Conservation (phyloP, 1,284 basidiomycete species). For the Ustilago vetiveriae region DNA sequence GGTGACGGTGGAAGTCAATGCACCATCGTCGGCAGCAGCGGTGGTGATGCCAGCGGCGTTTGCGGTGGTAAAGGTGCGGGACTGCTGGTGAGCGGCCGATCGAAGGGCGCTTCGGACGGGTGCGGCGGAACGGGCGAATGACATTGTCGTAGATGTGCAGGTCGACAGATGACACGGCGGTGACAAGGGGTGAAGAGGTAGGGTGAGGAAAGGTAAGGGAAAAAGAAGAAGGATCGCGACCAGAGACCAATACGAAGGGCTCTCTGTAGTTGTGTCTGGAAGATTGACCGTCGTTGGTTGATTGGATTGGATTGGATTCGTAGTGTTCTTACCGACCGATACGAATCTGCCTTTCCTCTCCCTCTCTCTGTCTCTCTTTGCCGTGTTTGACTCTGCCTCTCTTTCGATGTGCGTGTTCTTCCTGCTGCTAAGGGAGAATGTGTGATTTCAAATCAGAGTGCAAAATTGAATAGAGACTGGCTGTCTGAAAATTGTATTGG, state of each 20-base stretch:
- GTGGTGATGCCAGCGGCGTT: conserved; percentile 51
- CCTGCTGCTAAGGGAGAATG: not conserved
- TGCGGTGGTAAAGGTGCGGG: conserved; percentile 51
- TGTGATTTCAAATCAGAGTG: conserved; percentile 19
- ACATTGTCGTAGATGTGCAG: conserved; percentile 23
- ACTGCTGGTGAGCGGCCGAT: conserved; percentile 26
- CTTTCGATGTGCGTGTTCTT: too few species aligned
- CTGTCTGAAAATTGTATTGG: conserved; percentile 1
- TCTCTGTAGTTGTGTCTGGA: too few species aligned
- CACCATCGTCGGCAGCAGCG: conserved; percentile 56
- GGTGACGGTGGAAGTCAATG: conserved; percentile 59
- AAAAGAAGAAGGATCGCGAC: conserved; percentile 23
- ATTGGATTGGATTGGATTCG: too few species aligned
- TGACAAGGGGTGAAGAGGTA: not conserved
- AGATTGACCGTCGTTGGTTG: too few species aligned
- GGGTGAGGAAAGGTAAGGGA: conserved; percentile 1
- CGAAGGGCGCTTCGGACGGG: conserved; percentile 46
- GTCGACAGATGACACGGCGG: not conserved
- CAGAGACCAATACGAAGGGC: conserved; percentile 1
- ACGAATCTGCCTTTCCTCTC: not conserved
- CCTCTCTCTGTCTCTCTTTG: not conserved
- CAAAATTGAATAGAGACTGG: not conserved
- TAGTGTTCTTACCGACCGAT: conserved; percentile 16
- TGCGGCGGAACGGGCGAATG: conserved; percentile 48
- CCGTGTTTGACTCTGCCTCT: too few species aligned